Evolutionary conservation across 805 yeast genomes (phyloP).

Genomic region (Candida xyloterini): DNA sequence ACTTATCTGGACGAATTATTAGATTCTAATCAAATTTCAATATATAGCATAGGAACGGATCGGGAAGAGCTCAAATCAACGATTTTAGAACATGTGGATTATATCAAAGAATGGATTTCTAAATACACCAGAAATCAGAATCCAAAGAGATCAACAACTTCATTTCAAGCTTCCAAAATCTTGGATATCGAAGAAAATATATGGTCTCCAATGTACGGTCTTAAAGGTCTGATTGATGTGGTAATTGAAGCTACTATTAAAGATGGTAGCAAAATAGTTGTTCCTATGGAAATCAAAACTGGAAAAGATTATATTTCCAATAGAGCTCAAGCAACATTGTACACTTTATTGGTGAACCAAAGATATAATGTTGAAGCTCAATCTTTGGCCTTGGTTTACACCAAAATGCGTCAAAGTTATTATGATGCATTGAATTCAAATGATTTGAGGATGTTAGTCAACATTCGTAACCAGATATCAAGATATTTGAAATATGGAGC

Average conservation of each 20-base stretch:
- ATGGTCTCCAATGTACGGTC: slow-evolving; percentile 87
- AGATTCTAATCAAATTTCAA: slow-evolving; percentile 34
- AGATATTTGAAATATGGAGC: slow-evolving; percentile 50
- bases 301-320: slow-evolving; percentile 69
- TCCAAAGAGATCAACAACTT: slow-evolving; percentile 21
- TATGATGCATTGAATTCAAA: slow-evolving; percentile 41
- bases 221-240: slow-evolving; percentile 87
- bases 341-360: slow-evolving; percentile 75
- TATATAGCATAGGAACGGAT: slow-evolving; percentile 54
- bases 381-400: slow-evolving; percentile 69
- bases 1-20: slow-evolving; percentile 29
- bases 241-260: slow-evolving; percentile 60
- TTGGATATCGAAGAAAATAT: slow-evolving; percentile 87
- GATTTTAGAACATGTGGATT: slow-evolving; percentile 46
- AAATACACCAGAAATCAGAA: slow-evolving; percentile 33
- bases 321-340: slow-evolving; percentile 82
- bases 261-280: slow-evolving; percentile 48
- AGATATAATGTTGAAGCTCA: slow-evolving; percentile 68
- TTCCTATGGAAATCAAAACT: slow-evolving; percentile 89
- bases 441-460: slow-evolving; percentile 67
- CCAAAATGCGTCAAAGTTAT: slow-evolving; percentile 50
- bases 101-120: slow-evolving; percentile 52
- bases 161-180: slow-evolving; percentile 57
- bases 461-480: slow-evolving; percentile 70
- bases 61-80: slow-evolving; percentile 41